phyloP scores from a whole-genome alignment of 352 stramenopile species.

The Phytophthora brassicae region DNA sequence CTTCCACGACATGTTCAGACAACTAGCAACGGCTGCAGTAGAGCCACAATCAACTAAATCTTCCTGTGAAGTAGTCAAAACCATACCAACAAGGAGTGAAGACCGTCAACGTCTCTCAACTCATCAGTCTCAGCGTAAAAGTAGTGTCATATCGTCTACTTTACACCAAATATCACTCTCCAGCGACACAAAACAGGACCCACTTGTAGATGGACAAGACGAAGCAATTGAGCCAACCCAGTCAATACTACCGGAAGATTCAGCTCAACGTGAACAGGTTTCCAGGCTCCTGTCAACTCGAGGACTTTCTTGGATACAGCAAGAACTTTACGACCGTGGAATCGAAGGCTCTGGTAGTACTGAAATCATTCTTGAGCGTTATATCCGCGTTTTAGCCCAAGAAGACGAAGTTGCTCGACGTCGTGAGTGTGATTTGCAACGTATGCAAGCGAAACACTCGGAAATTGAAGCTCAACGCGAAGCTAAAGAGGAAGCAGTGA shows the following conservation, averaged over 20 bases:
- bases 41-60: not conserved
- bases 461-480: conserved; percentile 32
- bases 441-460: conserved; percentile 26
- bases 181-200: not conserved
- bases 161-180: not conserved
- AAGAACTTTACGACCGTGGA: conserved; percentile 77
- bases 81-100: not conserved
- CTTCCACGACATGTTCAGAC: conserved; percentile 54
- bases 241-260: not conserved
- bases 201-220: not conserved
- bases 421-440: conserved; percentile 11
- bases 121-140: conserved; percentile 2
- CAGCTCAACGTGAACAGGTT: conserved; percentile 24
- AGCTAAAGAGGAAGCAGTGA: conserved; percentile 38
- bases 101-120: not conserved
- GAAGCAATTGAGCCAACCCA: not conserved
- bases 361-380: conserved; percentile 44
- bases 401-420: conserved; percentile 32
- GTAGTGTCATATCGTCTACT: not conserved
- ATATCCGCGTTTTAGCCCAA: conserved; percentile 38
- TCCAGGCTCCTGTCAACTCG: conserved; percentile 31
- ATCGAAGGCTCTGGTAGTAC: conserved; percentile 57
- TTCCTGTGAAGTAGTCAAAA: not conserved
- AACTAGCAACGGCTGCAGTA: conserved; percentile 28
- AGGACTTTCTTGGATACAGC: conserved; percentile 74